Evolutionary conservation across 305 asterid species (phyloP).

Genomic region (Plantago coronopus): DNA sequence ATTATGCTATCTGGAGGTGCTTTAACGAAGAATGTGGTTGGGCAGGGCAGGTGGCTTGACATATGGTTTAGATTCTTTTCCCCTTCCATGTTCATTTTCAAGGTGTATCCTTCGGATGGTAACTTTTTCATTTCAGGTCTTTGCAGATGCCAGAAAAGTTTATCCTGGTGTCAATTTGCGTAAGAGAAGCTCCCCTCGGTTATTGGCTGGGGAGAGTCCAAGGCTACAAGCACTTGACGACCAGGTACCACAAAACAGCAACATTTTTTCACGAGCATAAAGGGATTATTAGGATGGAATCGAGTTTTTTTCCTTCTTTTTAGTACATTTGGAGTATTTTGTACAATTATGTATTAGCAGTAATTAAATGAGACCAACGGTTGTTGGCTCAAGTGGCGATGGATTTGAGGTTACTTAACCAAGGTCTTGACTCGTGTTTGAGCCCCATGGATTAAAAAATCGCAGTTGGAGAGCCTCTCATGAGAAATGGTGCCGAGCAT

Average conservation of each 20-base stretch:
- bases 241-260: slow-evolving; percentile 36
- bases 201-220: slow-evolving; percentile 34
- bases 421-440: too few relatives aligned
- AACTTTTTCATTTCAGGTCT: slow-evolving; percentile 9
- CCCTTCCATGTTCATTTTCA: slow-evolving; percentile 9
- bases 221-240: slow-evolving; percentile 50
- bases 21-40: slow-evolving; percentile 58
- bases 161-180: slow-evolving; percentile 21
- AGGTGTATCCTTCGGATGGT: slow-evolving; percentile 3
- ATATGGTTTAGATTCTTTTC: slow-evolving; percentile 24
- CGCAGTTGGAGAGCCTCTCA: too few relatives aligned
- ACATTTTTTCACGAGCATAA: slow-evolving; percentile 10
- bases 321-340: too few relatives aligned
- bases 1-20: slow-evolving; percentile 72
- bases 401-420: too few relatives aligned
- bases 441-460: too few relatives aligned
- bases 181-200: slow-evolving; percentile 25
- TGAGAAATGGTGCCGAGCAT: too few relatives aligned
- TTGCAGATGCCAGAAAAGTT: slow-evolving; percentile 25
- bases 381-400: too few relatives aligned
- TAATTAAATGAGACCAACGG: too few relatives aligned
- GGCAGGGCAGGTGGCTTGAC: slow-evolving; percentile 66
- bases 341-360: too few relatives aligned
- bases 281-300: neutral
- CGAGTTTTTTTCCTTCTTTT: too few relatives aligned